Evolutionary conservation across 768 basidiomycete genomes (phyloP).

Genomic region (Rhodotorula diobovata): DNA sequence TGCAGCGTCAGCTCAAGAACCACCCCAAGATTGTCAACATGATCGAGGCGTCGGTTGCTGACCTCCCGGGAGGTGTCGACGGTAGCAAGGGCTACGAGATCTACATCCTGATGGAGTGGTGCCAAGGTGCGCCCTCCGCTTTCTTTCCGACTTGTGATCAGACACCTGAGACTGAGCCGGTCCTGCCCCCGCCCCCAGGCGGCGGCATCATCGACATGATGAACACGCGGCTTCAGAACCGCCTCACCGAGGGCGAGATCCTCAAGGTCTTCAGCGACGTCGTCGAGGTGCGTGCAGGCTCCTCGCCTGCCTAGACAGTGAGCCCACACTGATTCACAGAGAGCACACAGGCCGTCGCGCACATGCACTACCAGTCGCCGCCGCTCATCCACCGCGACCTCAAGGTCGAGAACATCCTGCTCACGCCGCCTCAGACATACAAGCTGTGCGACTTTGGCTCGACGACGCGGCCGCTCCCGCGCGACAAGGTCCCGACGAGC

Average conservation of each 20-base stretch:
- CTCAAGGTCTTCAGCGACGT: slow-evolving; percentile 96
- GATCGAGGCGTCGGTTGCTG: slow-evolving; percentile 89
- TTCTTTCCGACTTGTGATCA: background rate
- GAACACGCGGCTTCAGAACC: slow-evolving; percentile 90
- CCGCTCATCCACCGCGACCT: slow-evolving; percentile 92
- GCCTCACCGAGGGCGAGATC: slow-evolving; percentile 91
- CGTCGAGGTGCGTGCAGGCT: slow-evolving; percentile 58
- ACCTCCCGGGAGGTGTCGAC: slow-evolving; percentile 63
- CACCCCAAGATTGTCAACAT: slow-evolving; percentile 94
- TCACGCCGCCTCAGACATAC: slow-evolving; percentile 73
- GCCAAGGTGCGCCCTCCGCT: slow-evolving; percentile 60
- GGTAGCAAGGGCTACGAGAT: slow-evolving; percentile 65
- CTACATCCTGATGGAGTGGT: slow-evolving; percentile 98
- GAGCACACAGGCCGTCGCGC: slow-evolving; percentile 64
- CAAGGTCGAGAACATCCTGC: slow-evolving; percentile 97
- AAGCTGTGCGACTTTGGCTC: slow-evolving; percentile 99
- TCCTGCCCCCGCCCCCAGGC: slow-evolving; percentile 53
- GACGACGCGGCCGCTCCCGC: slow-evolving; percentile 63
- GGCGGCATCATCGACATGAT: slow-evolving; percentile 99
- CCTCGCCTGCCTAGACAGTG: background rate
- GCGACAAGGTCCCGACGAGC: slow-evolving; percentile 62
- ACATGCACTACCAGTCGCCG: slow-evolving; percentile 89
- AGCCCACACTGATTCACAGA: background rate
- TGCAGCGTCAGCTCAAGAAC: slow-evolving; percentile 58
- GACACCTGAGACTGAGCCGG: background rate